These are phyloP conservation scores for Cyberlindnera suaveolens DNA, from an alignment of 805 yeast genomes.

Conservation along the genomic window DNA sequence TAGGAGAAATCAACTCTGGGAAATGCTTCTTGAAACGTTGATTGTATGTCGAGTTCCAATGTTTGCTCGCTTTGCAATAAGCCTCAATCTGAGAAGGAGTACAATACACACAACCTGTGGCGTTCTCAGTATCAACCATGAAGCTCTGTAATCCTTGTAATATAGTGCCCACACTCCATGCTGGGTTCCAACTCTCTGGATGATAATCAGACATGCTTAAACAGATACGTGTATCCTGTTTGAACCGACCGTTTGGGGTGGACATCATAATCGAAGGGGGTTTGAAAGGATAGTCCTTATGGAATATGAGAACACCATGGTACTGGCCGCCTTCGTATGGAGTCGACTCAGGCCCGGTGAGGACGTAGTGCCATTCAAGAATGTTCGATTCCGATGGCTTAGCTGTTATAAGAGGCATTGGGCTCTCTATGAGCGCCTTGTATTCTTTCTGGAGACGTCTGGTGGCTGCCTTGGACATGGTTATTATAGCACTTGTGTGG, in stretches of 20 bases:
- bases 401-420: slow-evolving; percentile 77
- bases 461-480: slow-evolving; percentile 23
- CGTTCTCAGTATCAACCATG: slow-evolving; percentile 77
- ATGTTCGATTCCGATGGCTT: slow-evolving; percentile 81
- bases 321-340: slow-evolving; percentile 81
- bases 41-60: background rate
- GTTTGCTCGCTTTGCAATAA: background rate
- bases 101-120: slow-evolving; percentile 62
- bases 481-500: too few species aligned
- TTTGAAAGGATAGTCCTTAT: slow-evolving; percentile 77
- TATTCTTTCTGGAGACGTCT: slow-evolving; percentile 67
- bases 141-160: slow-evolving; percentile 79
- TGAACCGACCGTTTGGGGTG: slow-evolving; percentile 84
- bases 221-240: slow-evolving; percentile 69
- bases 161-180: slow-evolving; percentile 86
- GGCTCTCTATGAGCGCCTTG: slow-evolving; percentile 61
- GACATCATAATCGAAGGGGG: slow-evolving; percentile 83
- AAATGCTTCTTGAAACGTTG: background rate
- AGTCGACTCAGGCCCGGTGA: slow-evolving; percentile 85
- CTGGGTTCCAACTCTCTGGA: slow-evolving; percentile 92
- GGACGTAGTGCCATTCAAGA: slow-evolving; percentile 85
- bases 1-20: background rate
- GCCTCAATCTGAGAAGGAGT: background rate
- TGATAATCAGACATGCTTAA: slow-evolving; percentile 86
- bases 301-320: slow-evolving; percentile 81